Evolutionary conservation across 192 early-diverging fungal species (phyloP).

Genomic region (Backusella parvicylindrica): DNA sequence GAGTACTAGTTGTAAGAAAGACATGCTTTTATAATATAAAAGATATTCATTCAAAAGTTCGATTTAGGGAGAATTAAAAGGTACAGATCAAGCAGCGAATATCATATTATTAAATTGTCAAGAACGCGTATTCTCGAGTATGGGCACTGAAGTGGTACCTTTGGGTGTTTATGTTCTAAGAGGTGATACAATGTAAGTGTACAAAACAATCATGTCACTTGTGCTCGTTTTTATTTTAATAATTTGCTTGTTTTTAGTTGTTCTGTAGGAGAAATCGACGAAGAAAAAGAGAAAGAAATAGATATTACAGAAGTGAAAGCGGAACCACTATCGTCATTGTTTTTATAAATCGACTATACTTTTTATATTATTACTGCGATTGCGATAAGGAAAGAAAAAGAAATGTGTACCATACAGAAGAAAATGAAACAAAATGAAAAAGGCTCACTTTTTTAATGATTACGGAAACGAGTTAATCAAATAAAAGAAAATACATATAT

Average conservation of each 20-base stretch:
- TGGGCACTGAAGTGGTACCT: slow-evolving; percentile 43
- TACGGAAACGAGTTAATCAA: not conserved
- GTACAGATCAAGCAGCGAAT: slow-evolving; percentile 54
- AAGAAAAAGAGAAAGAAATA: slow-evolving; percentile 30
- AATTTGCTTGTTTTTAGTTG: slow-evolving; percentile 14
- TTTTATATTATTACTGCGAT: not conserved
- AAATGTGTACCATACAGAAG: not conserved
- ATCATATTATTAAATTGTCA: slow-evolving; percentile 45
- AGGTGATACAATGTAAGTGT: slow-evolving; percentile 53
- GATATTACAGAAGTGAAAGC: slow-evolving; percentile 33
- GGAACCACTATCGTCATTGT: slow-evolving; percentile 17
- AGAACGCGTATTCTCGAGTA: slow-evolving; percentile 51
- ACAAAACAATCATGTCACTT: not conserved
- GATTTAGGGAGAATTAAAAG: slow-evolving; percentile 49
- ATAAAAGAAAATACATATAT: not conserved
- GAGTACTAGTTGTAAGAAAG: slow-evolving; percentile 35
- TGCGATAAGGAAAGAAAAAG: not conserved
- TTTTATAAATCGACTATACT: not conserved
- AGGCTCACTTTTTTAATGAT: not conserved
- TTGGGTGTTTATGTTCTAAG: slow-evolving; percentile 54
- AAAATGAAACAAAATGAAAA: not conserved
- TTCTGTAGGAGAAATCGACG: slow-evolving; percentile 38
- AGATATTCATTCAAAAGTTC: not conserved
- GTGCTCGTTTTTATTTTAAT: not conserved
- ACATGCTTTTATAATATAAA: not conserved